phyloP scores from a whole-genome alignment of 345 rosid genomes.

The Brassica cretica region DNA sequence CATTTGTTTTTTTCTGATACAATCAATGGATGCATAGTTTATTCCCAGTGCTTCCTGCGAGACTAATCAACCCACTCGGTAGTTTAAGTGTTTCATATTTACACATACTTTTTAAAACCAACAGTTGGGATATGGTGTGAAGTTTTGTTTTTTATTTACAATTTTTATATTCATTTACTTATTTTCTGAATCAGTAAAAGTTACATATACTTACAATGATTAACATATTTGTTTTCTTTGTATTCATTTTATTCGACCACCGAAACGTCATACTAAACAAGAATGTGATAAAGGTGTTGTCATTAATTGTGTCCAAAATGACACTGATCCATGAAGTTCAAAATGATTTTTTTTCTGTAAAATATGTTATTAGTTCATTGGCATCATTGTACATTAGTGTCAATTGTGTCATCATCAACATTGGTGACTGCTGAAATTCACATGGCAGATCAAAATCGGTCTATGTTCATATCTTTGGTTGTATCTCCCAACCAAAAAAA shows the following conservation, averaged over 20 bases:
- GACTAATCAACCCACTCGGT: slow-evolving; percentile 13
- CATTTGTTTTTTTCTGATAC: slow-evolving; percentile 32
- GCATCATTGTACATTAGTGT: slow-evolving; percentile 5
- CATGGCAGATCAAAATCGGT: slow-evolving; percentile 5
- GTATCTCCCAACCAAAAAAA: not conserved
- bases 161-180: not conserved
- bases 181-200: not conserved
- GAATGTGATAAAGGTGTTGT: not conserved
- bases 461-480: slow-evolving; percentile 5
- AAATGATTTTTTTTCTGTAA: not conserved
- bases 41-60: not conserved
- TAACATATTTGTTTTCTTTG: not conserved
- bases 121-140: not conserved
- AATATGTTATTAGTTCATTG: slow-evolving; percentile 1
- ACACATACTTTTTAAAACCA: not conserved
- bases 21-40: slow-evolving; percentile 13
- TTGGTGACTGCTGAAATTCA: not conserved
- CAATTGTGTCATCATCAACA: slow-evolving; percentile 4
- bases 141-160: not conserved
- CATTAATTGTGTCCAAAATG: not conserved
- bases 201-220: not conserved
- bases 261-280: not conserved
- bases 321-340: not conserved
- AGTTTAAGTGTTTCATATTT: not conserved
- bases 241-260: not conserved